These are phyloP conservation scores for Hericium erinaceus DNA, from an alignment of 768 basidiomycete species.

Conservation along the genomic window DNA sequence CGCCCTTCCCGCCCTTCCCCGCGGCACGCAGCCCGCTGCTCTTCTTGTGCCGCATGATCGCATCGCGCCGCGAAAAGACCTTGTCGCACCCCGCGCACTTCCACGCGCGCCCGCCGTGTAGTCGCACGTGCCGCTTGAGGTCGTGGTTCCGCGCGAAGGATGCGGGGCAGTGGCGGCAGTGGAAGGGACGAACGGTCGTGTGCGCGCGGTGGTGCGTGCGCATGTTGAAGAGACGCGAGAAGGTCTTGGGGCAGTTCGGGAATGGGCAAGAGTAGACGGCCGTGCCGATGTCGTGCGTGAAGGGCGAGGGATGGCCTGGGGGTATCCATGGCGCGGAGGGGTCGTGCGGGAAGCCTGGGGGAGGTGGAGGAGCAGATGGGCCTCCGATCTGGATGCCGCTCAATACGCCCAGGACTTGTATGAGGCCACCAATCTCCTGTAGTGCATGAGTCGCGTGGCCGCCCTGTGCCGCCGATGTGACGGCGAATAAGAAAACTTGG, in stretches of 20 bases:
- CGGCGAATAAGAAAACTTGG: conserved; percentile 69
- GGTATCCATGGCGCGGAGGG: not conserved
- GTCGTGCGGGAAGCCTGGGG: conserved; percentile 15
- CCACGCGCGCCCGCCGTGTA: conserved; percentile 68
- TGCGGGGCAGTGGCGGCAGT: conserved; percentile 57
- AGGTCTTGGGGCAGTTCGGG: conserved; percentile 55
- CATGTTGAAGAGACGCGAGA: conserved; percentile 59
- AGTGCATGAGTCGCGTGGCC: conserved; percentile 47
- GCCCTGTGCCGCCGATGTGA: conserved; percentile 40
- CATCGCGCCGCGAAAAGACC: conserved; percentile 68
- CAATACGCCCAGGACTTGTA: conserved; percentile 74
- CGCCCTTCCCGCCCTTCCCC: not conserved
- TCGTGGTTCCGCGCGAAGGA: conserved; percentile 76
- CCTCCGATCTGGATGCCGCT: conserved; percentile 61
- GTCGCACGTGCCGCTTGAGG: conserved; percentile 64
- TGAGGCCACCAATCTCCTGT: conserved; percentile 72
- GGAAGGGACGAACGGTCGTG: conserved; percentile 53
- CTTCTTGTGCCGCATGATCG: conserved; percentile 71
- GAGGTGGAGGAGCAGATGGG: conserved; percentile 22
- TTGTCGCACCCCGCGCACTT: conserved; percentile 67
- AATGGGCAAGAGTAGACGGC: conserved; percentile 77
- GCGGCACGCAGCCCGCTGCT: conserved; percentile 30
- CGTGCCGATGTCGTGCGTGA: conserved; percentile 39
- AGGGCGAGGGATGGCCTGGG: conserved; percentile 22
- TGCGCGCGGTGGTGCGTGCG: conserved; percentile 67